Percentiles rank a stretch among this genome's conserved stretches.
phyloP scores from a whole-genome alignment of 2,329 filamentous ascomycete species.

The Fusarium pseudograminearum region DNA sequence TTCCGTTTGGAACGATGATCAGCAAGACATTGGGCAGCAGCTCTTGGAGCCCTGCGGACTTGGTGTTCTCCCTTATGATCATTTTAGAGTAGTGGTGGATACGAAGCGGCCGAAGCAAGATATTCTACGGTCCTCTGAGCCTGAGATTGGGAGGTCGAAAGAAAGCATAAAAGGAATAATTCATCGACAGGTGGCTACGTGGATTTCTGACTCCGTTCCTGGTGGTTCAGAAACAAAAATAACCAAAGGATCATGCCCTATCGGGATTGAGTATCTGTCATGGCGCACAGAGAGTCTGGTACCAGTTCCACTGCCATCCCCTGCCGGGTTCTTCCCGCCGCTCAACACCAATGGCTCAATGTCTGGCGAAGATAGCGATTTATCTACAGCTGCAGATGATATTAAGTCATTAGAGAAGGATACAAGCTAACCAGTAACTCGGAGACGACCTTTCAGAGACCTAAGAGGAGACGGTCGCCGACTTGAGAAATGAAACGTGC shows the following conservation, averaged over 20 bases:
- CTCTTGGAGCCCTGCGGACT: slow-evolving; percentile 68
- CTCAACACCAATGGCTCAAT: not conserved
- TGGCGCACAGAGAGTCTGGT: not conserved
- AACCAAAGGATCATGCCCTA: not conserved
- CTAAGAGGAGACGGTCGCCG: not conserved
- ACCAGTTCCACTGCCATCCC: not conserved
- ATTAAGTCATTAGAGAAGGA: not conserved
- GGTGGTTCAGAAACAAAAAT: not conserved
- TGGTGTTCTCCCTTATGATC: slow-evolving; percentile 70
- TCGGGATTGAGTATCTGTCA: slow-evolving; percentile 59
- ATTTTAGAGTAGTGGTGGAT: slow-evolving; percentile 68
- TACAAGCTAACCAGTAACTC: not conserved
- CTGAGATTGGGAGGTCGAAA: slow-evolving; percentile 34
- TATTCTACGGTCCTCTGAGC: not conserved
- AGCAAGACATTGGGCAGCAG: slow-evolving; percentile 53
- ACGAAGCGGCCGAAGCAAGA: slow-evolving; percentile 58
- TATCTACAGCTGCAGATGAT: not conserved
- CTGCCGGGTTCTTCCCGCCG: not conserved
- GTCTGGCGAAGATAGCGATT: not conserved
- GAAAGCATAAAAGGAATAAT: slow-evolving; percentile 56
- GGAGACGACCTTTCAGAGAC: not conserved
- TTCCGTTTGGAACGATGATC: slow-evolving; percentile 59
- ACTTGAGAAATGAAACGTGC: not conserved
- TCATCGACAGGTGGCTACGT: slow-evolving; percentile 18
- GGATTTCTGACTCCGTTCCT: slow-evolving; percentile 24